Conservation (phyloP, 192 early-diverging fungal species). For the Polychytrium aggregatum region DNA sequence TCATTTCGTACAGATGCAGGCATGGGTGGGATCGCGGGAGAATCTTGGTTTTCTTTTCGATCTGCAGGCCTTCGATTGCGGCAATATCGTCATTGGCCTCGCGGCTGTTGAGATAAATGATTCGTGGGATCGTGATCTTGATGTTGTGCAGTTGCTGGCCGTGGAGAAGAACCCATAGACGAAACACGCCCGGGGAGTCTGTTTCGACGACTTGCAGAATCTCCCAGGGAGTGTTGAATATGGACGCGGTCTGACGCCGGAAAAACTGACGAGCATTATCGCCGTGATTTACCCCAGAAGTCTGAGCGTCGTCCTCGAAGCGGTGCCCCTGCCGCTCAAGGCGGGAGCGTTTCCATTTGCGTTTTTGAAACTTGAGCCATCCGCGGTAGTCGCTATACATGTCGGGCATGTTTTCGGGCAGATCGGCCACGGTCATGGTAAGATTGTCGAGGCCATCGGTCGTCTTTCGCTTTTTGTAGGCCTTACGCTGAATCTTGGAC, state of each 20-base stretch:
- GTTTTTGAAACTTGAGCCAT: conserved; percentile 66
- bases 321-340: too few relatives aligned
- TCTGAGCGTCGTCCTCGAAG: conserved; percentile 3
- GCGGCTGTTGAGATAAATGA: conserved; percentile 72
- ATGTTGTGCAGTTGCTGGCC: conserved; percentile 59
- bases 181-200: conserved; percentile 74
- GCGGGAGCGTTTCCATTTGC: conserved; percentile 59
- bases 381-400: conserved; percentile 54
- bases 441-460: neutral
- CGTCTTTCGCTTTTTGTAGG: conserved; percentile 13
- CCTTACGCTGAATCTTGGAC: too few relatives aligned
- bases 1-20: conserved; percentile 66
- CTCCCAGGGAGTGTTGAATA: conserved; percentile 65
- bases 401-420: conserved; percentile 48
- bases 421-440: conserved; percentile 22
- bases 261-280: conserved; percentile 46
- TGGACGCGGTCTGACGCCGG: conserved; percentile 48
- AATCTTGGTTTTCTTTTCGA: conserved; percentile 27
- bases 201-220: conserved; percentile 77
- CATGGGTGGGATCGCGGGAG: conserved; percentile 69
- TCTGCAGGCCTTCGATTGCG: conserved; percentile 19
- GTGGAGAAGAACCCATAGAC: conserved; percentile 72
- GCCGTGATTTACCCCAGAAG: neutral
- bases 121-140: conserved; percentile 65
- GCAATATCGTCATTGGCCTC: too few relatives aligned